Evolutionary conservation across 345 rosid genomes (phyloP).

Genomic region (Corymbia maculata): DNA sequence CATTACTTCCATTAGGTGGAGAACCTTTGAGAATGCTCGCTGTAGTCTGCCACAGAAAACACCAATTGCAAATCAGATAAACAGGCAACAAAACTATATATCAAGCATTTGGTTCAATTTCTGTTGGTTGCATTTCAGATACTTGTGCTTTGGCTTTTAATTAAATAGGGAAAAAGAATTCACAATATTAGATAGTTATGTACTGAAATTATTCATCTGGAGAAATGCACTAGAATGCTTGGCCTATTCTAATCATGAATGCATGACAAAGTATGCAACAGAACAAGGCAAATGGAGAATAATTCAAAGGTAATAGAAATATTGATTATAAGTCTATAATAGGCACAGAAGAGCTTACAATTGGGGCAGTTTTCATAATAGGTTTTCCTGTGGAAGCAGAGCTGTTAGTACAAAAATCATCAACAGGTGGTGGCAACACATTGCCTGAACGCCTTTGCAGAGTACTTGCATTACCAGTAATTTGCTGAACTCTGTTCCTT

Average conservation of each 20-base stretch:
- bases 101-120: neutral
- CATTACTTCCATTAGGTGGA: slow-evolving; percentile 43
- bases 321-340: neutral
- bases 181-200: neutral
- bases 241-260: neutral
- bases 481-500: slow-evolving; percentile 79
- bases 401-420: slow-evolving; percentile 27
- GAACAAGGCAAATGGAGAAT: neutral
- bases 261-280: neutral
- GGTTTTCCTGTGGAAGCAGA: slow-evolving; percentile 41
- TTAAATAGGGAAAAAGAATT: neutral
- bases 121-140: neutral
- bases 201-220: neutral
- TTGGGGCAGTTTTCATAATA: slow-evolving; percentile 34
- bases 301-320: neutral
- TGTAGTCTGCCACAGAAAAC: slow-evolving; percentile 24
- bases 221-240: neutral
- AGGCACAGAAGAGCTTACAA: slow-evolving; percentile 28
- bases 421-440: slow-evolving; percentile 66
- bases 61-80: neutral
- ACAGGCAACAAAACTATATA: neutral
- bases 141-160: neutral
- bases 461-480: slow-evolving; percentile 47
- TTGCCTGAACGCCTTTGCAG: slow-evolving; percentile 52
- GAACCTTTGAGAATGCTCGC: slow-evolving; percentile 31